Conservation (phyloP, 345 rosid species). For the Lumnitzera littorea region DNA sequence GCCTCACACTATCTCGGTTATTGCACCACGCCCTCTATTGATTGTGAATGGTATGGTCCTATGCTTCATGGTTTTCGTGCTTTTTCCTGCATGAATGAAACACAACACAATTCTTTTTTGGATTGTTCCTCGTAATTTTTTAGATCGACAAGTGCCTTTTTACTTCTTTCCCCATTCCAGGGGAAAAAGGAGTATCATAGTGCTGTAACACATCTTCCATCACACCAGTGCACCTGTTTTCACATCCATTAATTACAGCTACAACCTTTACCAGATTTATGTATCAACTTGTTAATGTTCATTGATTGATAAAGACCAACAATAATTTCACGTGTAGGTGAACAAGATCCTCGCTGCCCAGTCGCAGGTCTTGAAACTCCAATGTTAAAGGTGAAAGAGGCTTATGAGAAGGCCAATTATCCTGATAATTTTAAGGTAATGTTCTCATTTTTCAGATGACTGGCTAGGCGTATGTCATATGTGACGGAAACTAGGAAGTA, state of each 20-base stretch:
- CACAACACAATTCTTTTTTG: not conserved
- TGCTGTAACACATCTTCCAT: too few relatives aligned
- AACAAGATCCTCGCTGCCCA: slow-evolving; percentile 71
- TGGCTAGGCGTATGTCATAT: too few relatives aligned
- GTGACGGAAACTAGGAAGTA: too few relatives aligned
- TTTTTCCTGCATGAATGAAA: not conserved
- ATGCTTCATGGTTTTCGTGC: not conserved
- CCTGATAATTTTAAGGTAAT: slow-evolving; percentile 41
- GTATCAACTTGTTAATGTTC: too few relatives aligned
- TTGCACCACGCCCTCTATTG: slow-evolving; percentile 58
- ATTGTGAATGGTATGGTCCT: slow-evolving; percentile 45
- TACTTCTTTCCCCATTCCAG: too few relatives aligned
- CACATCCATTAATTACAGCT: too few relatives aligned
- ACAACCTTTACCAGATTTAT: too few relatives aligned
- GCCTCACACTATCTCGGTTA: slow-evolving; percentile 48
- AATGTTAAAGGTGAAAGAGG: slow-evolving; percentile 24
- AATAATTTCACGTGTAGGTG: slow-evolving; percentile 25
- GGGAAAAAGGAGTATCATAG: too few relatives aligned
- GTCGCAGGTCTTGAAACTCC: slow-evolving; percentile 46
- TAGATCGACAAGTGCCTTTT: too few relatives aligned
- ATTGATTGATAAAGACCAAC: too few relatives aligned
- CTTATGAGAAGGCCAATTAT: slow-evolving; percentile 27
- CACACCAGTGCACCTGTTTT: too few relatives aligned
- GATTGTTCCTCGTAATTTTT: not conserved
- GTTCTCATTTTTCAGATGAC: not conserved